Conservation (phyloP, 2,329 filamentous ascomycete species). For the Endoconidiophora laricicola region DNA sequence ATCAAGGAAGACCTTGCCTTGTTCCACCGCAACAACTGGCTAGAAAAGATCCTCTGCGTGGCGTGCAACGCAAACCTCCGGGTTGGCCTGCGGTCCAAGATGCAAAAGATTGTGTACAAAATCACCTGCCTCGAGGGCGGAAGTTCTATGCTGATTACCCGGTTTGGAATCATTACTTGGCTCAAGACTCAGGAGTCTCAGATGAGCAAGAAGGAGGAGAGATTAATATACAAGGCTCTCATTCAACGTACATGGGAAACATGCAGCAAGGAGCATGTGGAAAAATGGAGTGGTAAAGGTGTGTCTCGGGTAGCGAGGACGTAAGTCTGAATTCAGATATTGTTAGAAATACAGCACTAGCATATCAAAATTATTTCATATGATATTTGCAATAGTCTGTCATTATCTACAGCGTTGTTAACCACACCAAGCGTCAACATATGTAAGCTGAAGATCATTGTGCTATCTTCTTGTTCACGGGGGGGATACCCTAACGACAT, state of each 20-base stretch:
- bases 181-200: slow-evolving; percentile 22
- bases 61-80: slow-evolving; percentile 51
- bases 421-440: too few species aligned
- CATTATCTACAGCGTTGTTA: too few species aligned
- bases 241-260: slow-evolving; percentile 43
- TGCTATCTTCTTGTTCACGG: too few species aligned
- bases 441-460: too few species aligned
- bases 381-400: too few species aligned
- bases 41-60: slow-evolving; percentile 58
- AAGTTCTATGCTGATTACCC: slow-evolving; percentile 64
- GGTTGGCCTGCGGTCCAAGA: slow-evolving; percentile 39
- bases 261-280: slow-evolving; percentile 38
- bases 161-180: slow-evolving; percentile 62
- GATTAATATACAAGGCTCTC: slow-evolving; percentile 35
- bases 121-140: slow-evolving; percentile 52
- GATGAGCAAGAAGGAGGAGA: slow-evolving; percentile 32
- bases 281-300: slow-evolving; percentile 13
- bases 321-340: background rate
- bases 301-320: slow-evolving; percentile 4
- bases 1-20: slow-evolving; percentile 41
- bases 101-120: slow-evolving; percentile 46
- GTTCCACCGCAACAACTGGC: slow-evolving; percentile 45
- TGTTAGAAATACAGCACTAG: background rate
- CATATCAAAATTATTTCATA: background rate
- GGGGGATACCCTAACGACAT: too few species aligned